These are phyloP conservation scores for Tolypocladium ophioglossoides DNA, from an alignment of 2,329 filamentous ascomycete species.

Conservation along the genomic window DNA sequence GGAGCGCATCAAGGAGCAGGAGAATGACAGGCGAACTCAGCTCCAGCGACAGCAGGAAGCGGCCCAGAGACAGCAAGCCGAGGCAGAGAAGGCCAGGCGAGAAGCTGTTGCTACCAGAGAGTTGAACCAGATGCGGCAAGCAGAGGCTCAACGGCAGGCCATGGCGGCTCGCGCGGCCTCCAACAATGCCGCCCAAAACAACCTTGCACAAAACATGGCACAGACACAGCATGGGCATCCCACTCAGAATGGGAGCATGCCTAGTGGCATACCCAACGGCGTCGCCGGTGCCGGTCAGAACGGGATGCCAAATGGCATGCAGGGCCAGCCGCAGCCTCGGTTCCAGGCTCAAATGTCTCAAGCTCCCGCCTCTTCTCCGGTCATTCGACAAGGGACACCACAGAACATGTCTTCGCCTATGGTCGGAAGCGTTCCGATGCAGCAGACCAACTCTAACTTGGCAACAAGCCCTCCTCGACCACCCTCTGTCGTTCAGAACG, in stretches of 20 bases:
- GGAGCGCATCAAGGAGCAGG: conserved; percentile 59
- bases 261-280: conserved; percentile 28
- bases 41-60: conserved; percentile 31
- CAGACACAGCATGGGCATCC: conserved; percentile 24
- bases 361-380: conserved; percentile 57
- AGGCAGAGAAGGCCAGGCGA: conserved; percentile 30
- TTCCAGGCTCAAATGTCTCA: conserved; percentile 50
- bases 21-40: conserved; percentile 44
- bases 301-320: conserved; percentile 27
- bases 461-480: conserved; percentile 58
- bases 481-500: conserved; percentile 53
- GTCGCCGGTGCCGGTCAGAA: conserved; percentile 17
- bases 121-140: conserved; percentile 22
- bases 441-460: conserved; percentile 56
- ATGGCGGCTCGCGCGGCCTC: conserved; percentile 15
- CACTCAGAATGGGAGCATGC: conserved; percentile 25
- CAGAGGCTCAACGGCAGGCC: conserved; percentile 24
- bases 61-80: conserved; percentile 34
- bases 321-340: conserved; percentile 30
- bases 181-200: conserved; percentile 10
- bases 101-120: conserved; percentile 24
- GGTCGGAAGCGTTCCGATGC: conserved; percentile 52
- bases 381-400: conserved; percentile 51
- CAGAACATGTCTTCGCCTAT: conserved; percentile 57
- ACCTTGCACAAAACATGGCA: conserved; percentile 13